Base-by-base conservation (phyloP, 1,284 basidiomycete species). In the Chiua sp. region DNA sequence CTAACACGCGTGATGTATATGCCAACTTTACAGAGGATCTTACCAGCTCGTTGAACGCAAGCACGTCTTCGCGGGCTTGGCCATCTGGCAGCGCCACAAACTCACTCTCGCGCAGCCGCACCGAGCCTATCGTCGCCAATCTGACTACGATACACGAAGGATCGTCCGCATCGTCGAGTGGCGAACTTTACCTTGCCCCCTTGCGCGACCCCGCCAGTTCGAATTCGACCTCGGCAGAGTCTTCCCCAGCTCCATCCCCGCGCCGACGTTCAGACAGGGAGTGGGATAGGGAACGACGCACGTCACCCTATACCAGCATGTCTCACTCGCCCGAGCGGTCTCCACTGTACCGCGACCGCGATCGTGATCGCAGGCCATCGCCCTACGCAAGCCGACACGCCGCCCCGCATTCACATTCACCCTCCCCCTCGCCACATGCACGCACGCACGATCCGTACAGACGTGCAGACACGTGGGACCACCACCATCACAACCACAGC, bases 21-120 rank as follows among this genome's bases (percentile, higher is more conserved):
- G 44, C 75, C 51, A 59, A 66, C 23, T 77, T 87, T 55, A 78
- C 83, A 10, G 87, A 88, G 30, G 87, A 89, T 63, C 79, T 87
- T 2, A 65, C 75, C 15, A 80, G 73, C 48, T 77, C 86, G n/a
- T 77, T 90, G 32, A 84, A 80, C 60, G 76, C 78, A 5, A 69
- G 77, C 49, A 56, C 62, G 61, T 52, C 65, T 50, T 60, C 75
- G 13, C 57, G 69, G 1, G 3, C 59, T 12, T 63, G 69, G 26
- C n/a, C 62, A 20, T 56, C 66, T 1, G 50, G 32, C 10, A 20
- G 33, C 11, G 23, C 58, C 12, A 51, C 58, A 8, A 51, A 39
- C 32, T 23, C 61, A 3, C 63, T 76, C 44, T 56, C 62, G 15
- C 69, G 77, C 12, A 76, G 73, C 56, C 73, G 75, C 49, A 79